Evolutionary conservation across 2,329 filamentous ascomycete species (phyloP).

Genomic region (Alternaria infectoria): DNA sequence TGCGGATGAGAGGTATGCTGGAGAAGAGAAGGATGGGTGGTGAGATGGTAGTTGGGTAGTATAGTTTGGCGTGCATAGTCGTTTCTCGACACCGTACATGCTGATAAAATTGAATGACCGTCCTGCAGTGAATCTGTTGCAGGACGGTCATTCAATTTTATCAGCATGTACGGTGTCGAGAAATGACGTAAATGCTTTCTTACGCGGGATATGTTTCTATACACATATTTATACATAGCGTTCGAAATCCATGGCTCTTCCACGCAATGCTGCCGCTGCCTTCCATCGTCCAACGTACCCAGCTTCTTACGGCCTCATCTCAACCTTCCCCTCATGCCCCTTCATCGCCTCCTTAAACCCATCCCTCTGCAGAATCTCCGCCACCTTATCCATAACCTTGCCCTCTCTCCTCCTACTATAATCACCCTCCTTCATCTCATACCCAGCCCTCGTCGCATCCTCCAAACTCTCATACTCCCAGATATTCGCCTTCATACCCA

Average conservation of each 20-base stretch:
- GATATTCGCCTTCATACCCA: constrained; percentile 98
- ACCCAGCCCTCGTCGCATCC: constrained; percentile 36
- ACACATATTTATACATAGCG: background rate
- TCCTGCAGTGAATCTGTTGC: background rate
- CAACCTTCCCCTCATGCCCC: constrained; percentile 26
- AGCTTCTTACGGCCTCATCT: constrained; percentile 28
- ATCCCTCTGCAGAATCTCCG: constrained; percentile 40
- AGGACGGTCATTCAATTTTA: background rate
- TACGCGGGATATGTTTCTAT: background rate
- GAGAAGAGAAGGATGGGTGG: constrained; percentile 6
- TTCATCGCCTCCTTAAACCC: constrained; percentile 44
- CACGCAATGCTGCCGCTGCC: too few species aligned
- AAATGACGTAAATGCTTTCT: background rate
- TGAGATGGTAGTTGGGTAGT: background rate
- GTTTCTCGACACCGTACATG: background rate
- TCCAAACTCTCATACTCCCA: constrained; percentile 81
- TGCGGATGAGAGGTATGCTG: constrained; percentile 42
- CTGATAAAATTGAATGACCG: background rate
- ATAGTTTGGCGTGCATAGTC: background rate
- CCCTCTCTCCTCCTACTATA: constrained; percentile 39
- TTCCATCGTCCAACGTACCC: background rate
- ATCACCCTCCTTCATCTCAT: constrained; percentile 35
- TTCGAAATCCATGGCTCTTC: background rate
- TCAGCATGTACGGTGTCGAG: background rate
- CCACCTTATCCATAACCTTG: constrained; percentile 43